phyloP scores from a whole-genome alignment of 2,329 filamentous ascomycete species.

The Pseudocercospora ulei region DNA sequence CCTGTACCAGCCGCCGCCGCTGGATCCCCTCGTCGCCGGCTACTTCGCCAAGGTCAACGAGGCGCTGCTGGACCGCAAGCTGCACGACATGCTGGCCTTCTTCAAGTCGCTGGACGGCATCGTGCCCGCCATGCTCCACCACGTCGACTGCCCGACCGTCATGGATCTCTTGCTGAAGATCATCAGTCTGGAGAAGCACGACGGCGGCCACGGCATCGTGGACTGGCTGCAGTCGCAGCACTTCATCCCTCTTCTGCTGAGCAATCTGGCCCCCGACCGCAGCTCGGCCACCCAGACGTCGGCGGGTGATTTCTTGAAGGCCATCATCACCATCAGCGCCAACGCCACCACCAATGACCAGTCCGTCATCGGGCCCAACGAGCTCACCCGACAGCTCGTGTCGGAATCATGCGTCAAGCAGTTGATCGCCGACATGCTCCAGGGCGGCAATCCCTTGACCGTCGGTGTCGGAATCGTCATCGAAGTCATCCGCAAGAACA shows the following conservation, averaged over 20 bases:
- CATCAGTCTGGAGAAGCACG: conserved; percentile 86
- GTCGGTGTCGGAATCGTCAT: conserved; percentile 96
- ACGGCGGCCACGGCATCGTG: conserved; percentile 83
- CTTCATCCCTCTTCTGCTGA: conserved; percentile 74
- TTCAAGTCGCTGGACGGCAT: conserved; percentile 75
- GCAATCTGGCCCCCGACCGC: conserved; percentile 75
- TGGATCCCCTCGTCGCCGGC: conserved; percentile 87
- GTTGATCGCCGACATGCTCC: conserved; percentile 84
- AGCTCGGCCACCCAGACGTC: conserved; percentile 89
- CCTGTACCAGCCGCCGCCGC: conserved; percentile 67
- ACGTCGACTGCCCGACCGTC: conserved; percentile 94
- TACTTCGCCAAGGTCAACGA: conserved; percentile 99
- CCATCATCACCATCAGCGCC: conserved; percentile 96
- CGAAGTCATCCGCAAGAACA: conserved; percentile 97
- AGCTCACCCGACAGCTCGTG: conserved; percentile 87
- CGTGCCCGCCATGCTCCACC: conserved; percentile 73
- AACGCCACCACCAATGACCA: conserved; percentile 97
- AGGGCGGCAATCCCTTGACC: conserved; percentile 84
- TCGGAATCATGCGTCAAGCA: conserved; percentile 73
- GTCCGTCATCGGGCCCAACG: conserved; percentile 96
- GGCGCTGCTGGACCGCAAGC: conserved; percentile 94
- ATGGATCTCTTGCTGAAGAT: conserved; percentile 97
- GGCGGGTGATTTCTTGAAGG: conserved; percentile 93
- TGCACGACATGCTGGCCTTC: conserved; percentile 87
- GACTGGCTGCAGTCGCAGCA: conserved; percentile 92